Conservation (phyloP, 148 eudicot species). For the Gaultheria prostrata region DNA sequence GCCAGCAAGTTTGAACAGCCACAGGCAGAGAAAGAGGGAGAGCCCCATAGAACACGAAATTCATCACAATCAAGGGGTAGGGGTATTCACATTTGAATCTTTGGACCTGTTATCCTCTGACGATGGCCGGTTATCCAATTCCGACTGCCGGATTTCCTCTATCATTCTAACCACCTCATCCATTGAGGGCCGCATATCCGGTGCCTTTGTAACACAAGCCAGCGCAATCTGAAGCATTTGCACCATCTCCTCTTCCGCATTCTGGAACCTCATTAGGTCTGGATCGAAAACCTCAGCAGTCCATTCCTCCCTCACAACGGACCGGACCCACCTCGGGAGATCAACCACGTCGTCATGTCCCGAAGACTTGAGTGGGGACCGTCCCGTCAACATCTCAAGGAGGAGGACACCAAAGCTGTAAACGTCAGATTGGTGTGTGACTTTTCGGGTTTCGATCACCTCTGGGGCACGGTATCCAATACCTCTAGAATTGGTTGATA, state of each 20-base stretch:
- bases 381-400: conserved; percentile 79
- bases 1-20: not conserved
- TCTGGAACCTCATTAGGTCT: conserved; percentile 52
- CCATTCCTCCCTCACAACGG: conserved; percentile 95
- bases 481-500: conserved; percentile 40
- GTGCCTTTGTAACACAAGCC: conserved; percentile 60
- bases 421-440: conserved; percentile 77
- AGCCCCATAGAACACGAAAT: not conserved
- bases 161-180: conserved; percentile 78
- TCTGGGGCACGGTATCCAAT: conserved; percentile 86
- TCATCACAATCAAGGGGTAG: conserved; percentile 50
- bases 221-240: conserved; percentile 88
- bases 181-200: conserved; percentile 71
- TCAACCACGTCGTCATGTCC: conserved; percentile 61
- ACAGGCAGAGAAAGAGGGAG: not conserved
- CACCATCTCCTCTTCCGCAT: conserved; percentile 85
- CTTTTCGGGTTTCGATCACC: conserved; percentile 58
- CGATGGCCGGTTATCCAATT: conserved; percentile 46
- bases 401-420: conserved; percentile 91
- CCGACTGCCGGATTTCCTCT: conserved; percentile 56
- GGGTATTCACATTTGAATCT: conserved; percentile 64
- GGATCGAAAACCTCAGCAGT: conserved; percentile 88
- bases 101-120: conserved; percentile 71
- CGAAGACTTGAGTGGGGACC: conserved; percentile 55
- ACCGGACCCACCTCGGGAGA: conserved; percentile 92